Base-by-base conservation (phyloP, 2,329 filamentous ascomycete genomes). In the Ophiosphaerella herpotricha region DNA sequence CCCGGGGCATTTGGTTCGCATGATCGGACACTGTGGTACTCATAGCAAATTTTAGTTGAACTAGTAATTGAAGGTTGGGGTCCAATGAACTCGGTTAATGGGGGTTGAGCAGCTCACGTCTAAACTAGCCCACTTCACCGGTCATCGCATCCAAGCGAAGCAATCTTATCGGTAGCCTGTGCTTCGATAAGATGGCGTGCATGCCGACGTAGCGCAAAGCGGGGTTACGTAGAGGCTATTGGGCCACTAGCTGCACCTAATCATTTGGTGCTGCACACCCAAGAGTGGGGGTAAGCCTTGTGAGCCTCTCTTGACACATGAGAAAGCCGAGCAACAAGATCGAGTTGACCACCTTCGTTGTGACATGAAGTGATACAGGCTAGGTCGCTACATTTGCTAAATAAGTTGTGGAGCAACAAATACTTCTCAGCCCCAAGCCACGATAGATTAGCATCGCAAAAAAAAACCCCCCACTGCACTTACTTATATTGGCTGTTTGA, bases 1-100 rank as follows among this genome's bases (percentile, higher is more conserved):
- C 79, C 55, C 86, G 80, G 70, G 89, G 51, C 55, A 60, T 79
- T 48, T 74, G 55, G 21, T 33, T 56, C 14, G 52, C 26, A 16
- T 54, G 43, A 36, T 56, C 48, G 9, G 58, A 57, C 39, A 48
- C 43, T 33, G 53, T 55, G 34, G 60, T 55, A 53, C 48, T 40
- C 61, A 66, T 65, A 21, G 48, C 48, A 41, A 42, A 50, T 38
- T 52, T 54, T 45, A 43, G 26, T 54, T 44, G 42, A n/a, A 39
- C 43, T 39, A 35, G 39, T 49, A 60, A 58, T 57, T 57, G 58
- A 67, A 68, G 57, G 64, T 67, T 68, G 66, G 66, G 64, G 64
- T 59, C 47, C 34, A 42, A 40, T 48, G 39, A 41, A 48, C 46
- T 44, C 50, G 46, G 59, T 64, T 59, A 61, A 67, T 68, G 65